A percentile compares a stretch with the other conserved stretches of the same genome.
phyloP scores from a whole-genome alignment of 2,329 filamentous ascomycete species.

The Colletotrichum abscissum region DNA sequence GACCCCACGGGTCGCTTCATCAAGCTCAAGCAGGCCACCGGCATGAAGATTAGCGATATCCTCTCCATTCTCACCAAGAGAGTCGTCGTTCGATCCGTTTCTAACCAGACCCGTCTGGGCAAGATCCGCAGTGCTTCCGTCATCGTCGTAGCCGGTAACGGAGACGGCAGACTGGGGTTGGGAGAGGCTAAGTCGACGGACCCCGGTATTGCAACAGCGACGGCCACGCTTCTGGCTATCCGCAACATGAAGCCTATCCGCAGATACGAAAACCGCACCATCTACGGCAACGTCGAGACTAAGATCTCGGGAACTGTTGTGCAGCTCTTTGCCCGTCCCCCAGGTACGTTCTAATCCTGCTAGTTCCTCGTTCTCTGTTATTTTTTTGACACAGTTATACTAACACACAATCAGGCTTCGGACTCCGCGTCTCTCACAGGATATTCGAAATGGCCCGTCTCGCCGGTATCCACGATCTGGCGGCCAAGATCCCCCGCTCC shows the following conservation, averaged over 20 bases:
- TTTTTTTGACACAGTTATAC: neutral
- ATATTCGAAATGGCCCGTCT: constrained; percentile 95
- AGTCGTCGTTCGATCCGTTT: constrained; percentile 79
- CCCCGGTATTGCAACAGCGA: constrained; percentile 70
- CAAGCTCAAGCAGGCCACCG: constrained; percentile 65
- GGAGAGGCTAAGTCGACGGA: constrained; percentile 92
- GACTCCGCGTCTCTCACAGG: constrained; percentile 88
- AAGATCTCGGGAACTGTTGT: constrained; percentile 93
- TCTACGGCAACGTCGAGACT: constrained; percentile 83
- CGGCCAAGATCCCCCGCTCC: constrained; percentile 84
- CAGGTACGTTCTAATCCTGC: constrained; percentile 71
- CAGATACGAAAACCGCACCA: constrained; percentile 91
- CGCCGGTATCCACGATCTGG: constrained; percentile 87
- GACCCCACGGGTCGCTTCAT: constrained; percentile 63
- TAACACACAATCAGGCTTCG: constrained; percentile 75
- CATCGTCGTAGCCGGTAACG: constrained; percentile 87
- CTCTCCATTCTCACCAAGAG: constrained; percentile 73
- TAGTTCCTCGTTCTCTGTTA: neutral
- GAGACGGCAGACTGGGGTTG: constrained; percentile 85
- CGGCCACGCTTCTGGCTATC: constrained; percentile 85
- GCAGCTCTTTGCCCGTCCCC: constrained; percentile 83
- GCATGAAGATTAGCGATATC: constrained; percentile 64
- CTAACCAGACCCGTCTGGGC: constrained; percentile 95
- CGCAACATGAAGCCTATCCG: constrained; percentile 93
- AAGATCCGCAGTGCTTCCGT: constrained; percentile 85